phyloP scores from a whole-genome alignment of 75 land plant genomes.

The Chamaecyparis obtusa region DNA sequence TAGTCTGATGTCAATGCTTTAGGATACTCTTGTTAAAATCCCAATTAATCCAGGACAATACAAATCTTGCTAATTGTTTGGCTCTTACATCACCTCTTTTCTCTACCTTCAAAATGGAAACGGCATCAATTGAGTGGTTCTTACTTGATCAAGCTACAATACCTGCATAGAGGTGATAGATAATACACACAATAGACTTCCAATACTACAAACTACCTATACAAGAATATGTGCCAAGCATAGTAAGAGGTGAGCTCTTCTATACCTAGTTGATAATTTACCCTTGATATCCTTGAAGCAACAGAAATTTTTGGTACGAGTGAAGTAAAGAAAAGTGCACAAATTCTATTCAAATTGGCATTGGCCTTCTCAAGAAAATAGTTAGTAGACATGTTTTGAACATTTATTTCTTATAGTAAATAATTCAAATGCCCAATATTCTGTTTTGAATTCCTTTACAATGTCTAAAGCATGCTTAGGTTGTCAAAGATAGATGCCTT shows the following conservation, averaged over 20 bases:
- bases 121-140: neutral
- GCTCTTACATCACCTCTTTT: neutral
- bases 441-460: neutral
- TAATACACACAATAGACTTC: too few relatives aligned
- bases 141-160: neutral
- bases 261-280: too few relatives aligned
- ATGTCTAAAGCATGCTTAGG: neutral
- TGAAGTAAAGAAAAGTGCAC: too few relatives aligned
- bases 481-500: neutral
- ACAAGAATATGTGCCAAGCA: neutral
- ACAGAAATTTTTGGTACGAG: neutral
- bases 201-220: neutral
- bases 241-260: neutral
- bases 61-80: neutral
- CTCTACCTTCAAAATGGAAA: neutral
- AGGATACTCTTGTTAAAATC: neutral
- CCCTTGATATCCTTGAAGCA: neutral
- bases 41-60: neutral
- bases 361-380: too few relatives aligned
- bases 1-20: neutral
- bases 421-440: too few relatives aligned
- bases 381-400: too few relatives aligned
- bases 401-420: too few relatives aligned
- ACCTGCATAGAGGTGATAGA: neutral
- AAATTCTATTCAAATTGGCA: neutral